Evolutionary conservation across 768 basidiomycete genomes (phyloP), one percentile per base, ranked within the genome.

Genomic region (Mycena crocata): DNA sequence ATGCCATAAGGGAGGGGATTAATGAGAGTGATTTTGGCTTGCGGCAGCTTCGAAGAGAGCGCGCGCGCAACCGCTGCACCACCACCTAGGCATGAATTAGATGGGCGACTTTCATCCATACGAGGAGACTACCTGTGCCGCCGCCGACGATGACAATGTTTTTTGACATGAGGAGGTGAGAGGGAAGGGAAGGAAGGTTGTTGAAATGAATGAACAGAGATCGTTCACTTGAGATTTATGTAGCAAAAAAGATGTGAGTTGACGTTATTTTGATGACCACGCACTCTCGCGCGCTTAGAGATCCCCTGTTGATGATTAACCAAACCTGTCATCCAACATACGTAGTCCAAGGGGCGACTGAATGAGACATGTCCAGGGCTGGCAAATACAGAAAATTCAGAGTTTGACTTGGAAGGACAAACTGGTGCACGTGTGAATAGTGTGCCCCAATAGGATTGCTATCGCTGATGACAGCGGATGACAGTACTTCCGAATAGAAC

Each of bases 1-100:
- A 86, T 62, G 57, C 72, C 74, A 66, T 78, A 86, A 9, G 84
- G 73, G 21, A 76, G 80, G 0, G 79, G 69, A 42, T 74, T 80
- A 52, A 88, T 70, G 50, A 70, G 69, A 0, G 61, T 63, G 35
- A 70, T 51, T 57, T 61, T 26, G 28, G 64, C 68, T 4, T 50
- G 24, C 12, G 56, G 61, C 10, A 67, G 45, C 26, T 70, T 70
- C 2, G 31, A 19, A 2, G 62, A 52, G 31, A 68, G 57, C 1
- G 64, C 26, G 42, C 57, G 49, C 8, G 64, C 64, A 30, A 57
- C 55, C 0, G 48, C 19, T 1, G 62, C 37, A 2, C 62, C 62
- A 0, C 48, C 37, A 15, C 52, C 62, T 1, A 30, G 13, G 13
- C 9, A 15, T 9, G 35, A 37, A 9, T 15, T 37, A 37, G 15